Conservation (phyloP, 371 early-diverging fungal species). For the Choanephora cucurbitarum region DNA sequence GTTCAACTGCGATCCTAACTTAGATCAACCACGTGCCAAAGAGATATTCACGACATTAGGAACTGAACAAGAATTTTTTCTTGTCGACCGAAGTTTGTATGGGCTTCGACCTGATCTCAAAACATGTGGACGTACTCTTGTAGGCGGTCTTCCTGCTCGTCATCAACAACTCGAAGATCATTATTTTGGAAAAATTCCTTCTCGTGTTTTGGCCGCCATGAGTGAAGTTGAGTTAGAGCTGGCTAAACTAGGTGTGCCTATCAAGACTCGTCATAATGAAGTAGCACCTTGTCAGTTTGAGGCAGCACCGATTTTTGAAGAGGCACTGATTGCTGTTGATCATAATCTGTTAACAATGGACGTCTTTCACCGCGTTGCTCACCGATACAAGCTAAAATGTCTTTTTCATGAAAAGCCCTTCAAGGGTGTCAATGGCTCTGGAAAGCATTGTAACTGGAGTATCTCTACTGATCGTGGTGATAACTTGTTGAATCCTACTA, state of each 20-base stretch:
- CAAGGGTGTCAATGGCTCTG: conserved; percentile 97
- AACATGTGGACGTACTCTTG: conserved; percentile 91
- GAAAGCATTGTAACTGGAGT: conserved; percentile 99
- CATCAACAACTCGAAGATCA: conserved; percentile 99
- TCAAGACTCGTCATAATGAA: conserved; percentile 99
- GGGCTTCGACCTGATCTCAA: conserved; percentile 94
- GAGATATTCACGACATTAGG: conserved; percentile 91
- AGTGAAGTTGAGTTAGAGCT: conserved; percentile 94
- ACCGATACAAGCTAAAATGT: conserved; percentile 94
- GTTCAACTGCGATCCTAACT: neutral
- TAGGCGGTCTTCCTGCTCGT: conserved; percentile 94
- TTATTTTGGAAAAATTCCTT: conserved; percentile 97
- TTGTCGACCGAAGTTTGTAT: conserved; percentile 92
- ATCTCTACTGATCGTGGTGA: conserved; percentile 92
- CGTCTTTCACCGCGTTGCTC: conserved; percentile 94
- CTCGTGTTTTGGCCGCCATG: conserved; percentile 89
- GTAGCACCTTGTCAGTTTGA: conserved; percentile 98
- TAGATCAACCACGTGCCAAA: conserved; percentile 50
- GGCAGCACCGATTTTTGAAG: conserved; percentile 97
- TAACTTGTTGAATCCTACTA: conserved; percentile 93
- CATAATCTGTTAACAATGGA: conserved; percentile 98
- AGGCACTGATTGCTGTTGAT: conserved; percentile 93
- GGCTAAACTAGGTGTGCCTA: conserved; percentile 92
- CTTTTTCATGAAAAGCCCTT: conserved; percentile 99
- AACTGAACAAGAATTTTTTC: conserved; percentile 98